Percentiles rank a stretch among this genome's conserved stretches.
Conservation (phyloP, 768 basidiomycete genomes). For the Macrolepiota fuliginosa region DNA sequence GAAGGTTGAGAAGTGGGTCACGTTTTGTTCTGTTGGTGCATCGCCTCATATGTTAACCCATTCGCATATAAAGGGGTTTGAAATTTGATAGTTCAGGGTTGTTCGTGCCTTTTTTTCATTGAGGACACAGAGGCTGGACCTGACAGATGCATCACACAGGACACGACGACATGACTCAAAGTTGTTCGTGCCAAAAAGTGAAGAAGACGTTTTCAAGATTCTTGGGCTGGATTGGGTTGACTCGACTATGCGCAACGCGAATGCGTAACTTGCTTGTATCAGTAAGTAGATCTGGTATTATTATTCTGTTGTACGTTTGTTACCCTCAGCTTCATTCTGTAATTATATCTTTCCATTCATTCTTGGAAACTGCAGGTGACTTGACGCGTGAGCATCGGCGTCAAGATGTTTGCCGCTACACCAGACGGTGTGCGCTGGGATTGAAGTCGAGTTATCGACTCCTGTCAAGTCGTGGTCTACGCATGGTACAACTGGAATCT, state of each 20-base stretch:
- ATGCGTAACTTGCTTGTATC: slow-evolving; percentile 34
- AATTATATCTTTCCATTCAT: too few species aligned
- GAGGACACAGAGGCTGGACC: neutral
- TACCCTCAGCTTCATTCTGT: too few species aligned
- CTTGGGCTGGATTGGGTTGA: slow-evolving; percentile 70
- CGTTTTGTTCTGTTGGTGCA: neutral
- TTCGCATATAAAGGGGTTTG: slow-evolving; percentile 47
- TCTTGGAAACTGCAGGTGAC: too few species aligned
- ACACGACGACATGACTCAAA: slow-evolving; percentile 65
- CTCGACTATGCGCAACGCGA: slow-evolving; percentile 71
- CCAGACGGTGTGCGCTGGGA: neutral
- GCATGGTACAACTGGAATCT: too few species aligned
- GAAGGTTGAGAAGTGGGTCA: slow-evolving; percentile 53
- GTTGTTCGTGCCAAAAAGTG: slow-evolving; percentile 56
- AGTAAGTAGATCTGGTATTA: neutral
- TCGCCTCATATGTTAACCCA: neutral
- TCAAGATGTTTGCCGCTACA: neutral
- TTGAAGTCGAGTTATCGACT: too few species aligned
- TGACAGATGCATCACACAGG: slow-evolving; percentile 28
- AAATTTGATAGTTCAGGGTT: slow-evolving; percentile 85
- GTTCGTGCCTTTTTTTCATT: slow-evolving; percentile 34
- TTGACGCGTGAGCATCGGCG: neutral
- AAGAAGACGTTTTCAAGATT: slow-evolving; percentile 70
- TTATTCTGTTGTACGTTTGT: neutral
- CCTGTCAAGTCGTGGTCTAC: too few species aligned